Percentiles rank a stretch among this genome's conserved stretches.
These are phyloP conservation scores for Coemansia sp. DNA, from an alignment of 192 early-diverging fungal species.

Conservation along the genomic window DNA sequence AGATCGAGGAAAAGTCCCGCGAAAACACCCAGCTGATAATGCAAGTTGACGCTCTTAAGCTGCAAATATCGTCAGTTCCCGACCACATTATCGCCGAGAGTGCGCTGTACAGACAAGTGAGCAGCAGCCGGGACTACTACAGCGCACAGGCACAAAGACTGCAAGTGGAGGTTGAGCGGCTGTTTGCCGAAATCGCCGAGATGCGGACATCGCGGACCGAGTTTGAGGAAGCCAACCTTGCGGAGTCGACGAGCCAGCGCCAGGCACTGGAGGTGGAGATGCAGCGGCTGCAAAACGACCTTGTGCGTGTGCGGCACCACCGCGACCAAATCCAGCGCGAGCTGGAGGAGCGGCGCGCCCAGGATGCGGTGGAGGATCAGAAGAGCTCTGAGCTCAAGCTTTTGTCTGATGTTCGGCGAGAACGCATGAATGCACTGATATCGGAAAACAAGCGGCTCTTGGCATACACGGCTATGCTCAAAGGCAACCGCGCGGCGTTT, in stretches of 20 bases:
- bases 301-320: constrained; percentile 59
- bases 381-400: constrained; percentile 56
- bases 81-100: constrained; percentile 59
- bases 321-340: constrained; percentile 58
- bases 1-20: constrained; percentile 56
- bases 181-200: constrained; percentile 53
- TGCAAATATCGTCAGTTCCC: constrained; percentile 53
- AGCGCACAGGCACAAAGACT: constrained; percentile 48
- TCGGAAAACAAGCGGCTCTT: constrained; percentile 63
- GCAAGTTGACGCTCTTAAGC: constrained; percentile 55
- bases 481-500: constrained; percentile 57
- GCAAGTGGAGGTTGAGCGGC: constrained; percentile 44
- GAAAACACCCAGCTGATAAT: constrained; percentile 53
- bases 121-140: constrained; percentile 56
- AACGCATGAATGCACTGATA: constrained; percentile 62
- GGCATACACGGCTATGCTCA: constrained; percentile 51
- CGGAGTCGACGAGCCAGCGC: constrained; percentile 45
- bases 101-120: constrained; percentile 54
- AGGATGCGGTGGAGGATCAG: constrained; percentile 47
- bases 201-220: constrained; percentile 38
- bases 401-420: constrained; percentile 56
- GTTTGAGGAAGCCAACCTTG: constrained; percentile 44
- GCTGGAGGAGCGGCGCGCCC: constrained; percentile 49
- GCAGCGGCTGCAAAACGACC: constrained; percentile 57
- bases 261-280: constrained; percentile 58